phyloP scores from a whole-genome alignment of 306 rosid genomes.

The Citrullus colocynthis region DNA sequence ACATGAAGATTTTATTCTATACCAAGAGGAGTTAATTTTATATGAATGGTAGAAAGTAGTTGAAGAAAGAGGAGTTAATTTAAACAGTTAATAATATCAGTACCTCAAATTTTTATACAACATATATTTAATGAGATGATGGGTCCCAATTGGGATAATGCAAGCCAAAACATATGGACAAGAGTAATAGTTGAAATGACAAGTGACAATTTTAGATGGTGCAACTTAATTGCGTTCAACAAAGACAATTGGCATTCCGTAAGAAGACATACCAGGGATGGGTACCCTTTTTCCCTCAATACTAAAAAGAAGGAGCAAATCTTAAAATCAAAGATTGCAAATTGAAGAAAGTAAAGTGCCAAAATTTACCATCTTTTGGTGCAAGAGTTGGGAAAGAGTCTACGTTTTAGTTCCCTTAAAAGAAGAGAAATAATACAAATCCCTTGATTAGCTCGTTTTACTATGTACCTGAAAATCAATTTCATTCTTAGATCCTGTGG shows the following conservation, averaged over 20 bases:
- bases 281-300: background rate
- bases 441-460: background rate
- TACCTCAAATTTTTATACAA: background rate
- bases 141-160: conserved; percentile 3
- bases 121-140: background rate
- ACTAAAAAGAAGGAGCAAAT: conserved; percentile 5
- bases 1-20: background rate
- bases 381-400: background rate
- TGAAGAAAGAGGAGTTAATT: background rate
- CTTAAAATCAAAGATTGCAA: background rate
- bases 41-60: background rate
- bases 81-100: background rate
- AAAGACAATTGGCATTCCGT: conserved; percentile 9
- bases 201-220: background rate
- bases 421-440: background rate
- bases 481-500: background rate
- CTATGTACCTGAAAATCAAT: background rate
- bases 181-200: background rate
- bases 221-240: background rate
- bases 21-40: background rate
- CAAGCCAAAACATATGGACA: background rate
- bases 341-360: conserved; percentile 6
- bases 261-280: background rate
- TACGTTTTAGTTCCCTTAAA: background rate
- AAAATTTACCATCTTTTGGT: conserved; percentile 1